Evolutionary conservation across 495 filamentous ascomycete species (phyloP), one percentile per base, ranked within the genome.

Genomic region (Baudoinia panamericana): DNA sequence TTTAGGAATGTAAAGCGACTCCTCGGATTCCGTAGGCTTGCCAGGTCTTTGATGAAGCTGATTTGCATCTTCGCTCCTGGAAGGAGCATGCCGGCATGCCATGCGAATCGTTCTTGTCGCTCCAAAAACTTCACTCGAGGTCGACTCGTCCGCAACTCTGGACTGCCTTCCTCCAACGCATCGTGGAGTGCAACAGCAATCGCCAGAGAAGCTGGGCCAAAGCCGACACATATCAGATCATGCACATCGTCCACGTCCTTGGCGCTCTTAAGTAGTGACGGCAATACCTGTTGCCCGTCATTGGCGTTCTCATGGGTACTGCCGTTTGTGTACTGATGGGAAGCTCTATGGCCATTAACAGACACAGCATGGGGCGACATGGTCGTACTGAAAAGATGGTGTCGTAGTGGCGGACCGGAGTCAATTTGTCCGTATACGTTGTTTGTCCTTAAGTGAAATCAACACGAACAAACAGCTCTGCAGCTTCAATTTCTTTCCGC

Each of bases 21-120:
- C 42, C 79, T 75, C 2, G 88, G 88, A 48, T 95, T 76, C 27
- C 88, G 71, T 30, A 94, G 62, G 7, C 84, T 90, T 9, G 90
- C 88, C 43, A 97, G 69, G 52, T 95, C 90, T 65, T 97, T 97
- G 61, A 97, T 68, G 68, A 95, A 97, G 23, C 83, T 88, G 43
- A 97, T 95, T 59, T 97, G 88, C 88, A 97, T 97, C 56, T 80
- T 82, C 10, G 85, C 81, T 32, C 84, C 84, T 0, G 85, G 84
- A 1, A 97, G 72, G 39, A 94, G 71, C 88, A 97, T 97, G 25
- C 88, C 88, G 2, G 80, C 74, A 58, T 97, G 88, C 88, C 88
- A 95, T 35, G 76, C 72, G 52, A 95, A 97, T 29, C 72, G 63
- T 17, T 67, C 53, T 63, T 97, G 88, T 45, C 78, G 77, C 63